Evolutionary conservation across 164 flowering plant species (phyloP).

Genomic region (Berberis thunbergii): DNA sequence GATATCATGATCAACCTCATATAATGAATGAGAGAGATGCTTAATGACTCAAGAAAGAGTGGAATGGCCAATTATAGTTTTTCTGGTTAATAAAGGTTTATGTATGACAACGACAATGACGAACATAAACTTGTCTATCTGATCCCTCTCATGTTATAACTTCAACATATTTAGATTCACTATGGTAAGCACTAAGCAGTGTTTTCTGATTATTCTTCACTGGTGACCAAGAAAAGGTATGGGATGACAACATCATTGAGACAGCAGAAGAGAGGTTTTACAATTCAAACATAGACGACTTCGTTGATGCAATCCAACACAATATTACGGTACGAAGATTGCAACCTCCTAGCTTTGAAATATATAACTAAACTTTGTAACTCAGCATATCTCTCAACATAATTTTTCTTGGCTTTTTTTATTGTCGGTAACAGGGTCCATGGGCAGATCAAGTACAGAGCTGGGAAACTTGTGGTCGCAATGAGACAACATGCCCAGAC

Average conservation of each 20-base stretch:
- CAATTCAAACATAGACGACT: conserved; percentile 31
- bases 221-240: conserved; percentile 32
- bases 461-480: conserved; percentile 61
- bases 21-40: too few relatives aligned
- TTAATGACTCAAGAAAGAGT: too few relatives aligned
- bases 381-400: not conserved
- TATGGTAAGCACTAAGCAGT: too few relatives aligned
- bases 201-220: not conserved
- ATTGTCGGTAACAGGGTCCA: conserved; percentile 32
- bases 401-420: not conserved
- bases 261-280: conserved; percentile 59
- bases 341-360: not conserved
- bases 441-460: conserved; percentile 53
- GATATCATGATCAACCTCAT: too few relatives aligned
- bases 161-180: too few relatives aligned
- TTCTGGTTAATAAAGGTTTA: too few relatives aligned
- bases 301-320: conserved; percentile 48
- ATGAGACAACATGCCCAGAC: conserved; percentile 58
- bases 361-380: not conserved
- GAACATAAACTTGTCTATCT: too few relatives aligned
- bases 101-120: too few relatives aligned
- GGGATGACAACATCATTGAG: conserved; percentile 67
- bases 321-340: conserved; percentile 51
- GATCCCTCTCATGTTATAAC: too few relatives aligned
- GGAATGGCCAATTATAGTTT: too few relatives aligned